A percentile compares a stretch with the other conserved stretches of the same genome.
These are phyloP conservation scores for Ilex paraguariensis DNA, from an alignment of 305 asterid genomes.

Conservation along the genomic window DNA sequence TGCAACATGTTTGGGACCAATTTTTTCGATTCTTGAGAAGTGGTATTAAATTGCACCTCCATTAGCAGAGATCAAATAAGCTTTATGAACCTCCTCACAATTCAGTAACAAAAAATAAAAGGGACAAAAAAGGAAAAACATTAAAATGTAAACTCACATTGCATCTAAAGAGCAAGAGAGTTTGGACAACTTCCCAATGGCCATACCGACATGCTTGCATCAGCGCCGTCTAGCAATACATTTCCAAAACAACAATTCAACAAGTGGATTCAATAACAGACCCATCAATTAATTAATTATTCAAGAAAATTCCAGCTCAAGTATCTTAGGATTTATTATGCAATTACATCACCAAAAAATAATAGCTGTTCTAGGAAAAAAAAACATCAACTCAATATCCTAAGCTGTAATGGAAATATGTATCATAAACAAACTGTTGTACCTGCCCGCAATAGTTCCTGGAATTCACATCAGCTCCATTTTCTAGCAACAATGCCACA, in stretches of 20 bases:
- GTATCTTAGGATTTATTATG: not conserved
- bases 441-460: slow-evolving; percentile 93
- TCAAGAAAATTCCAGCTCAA: slow-evolving; percentile 9
- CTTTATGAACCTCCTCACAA: too few relatives aligned
- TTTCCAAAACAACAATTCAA: slow-evolving; percentile 9
- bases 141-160: slow-evolving; percentile 36
- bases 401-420: too few relatives aligned
- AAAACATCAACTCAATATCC: not conserved
- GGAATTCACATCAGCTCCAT: slow-evolving; percentile 89
- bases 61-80: too few relatives aligned
- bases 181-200: slow-evolving; percentile 91
- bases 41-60: too few relatives aligned
- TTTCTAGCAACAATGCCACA: slow-evolving; percentile 80
- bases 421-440: not conserved
- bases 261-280: slow-evolving; percentile 22
- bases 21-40: too few relatives aligned
- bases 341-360: not conserved
- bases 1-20: too few relatives aligned
- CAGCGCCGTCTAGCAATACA: slow-evolving; percentile 54
- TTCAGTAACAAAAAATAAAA: too few relatives aligned
- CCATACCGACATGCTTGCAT: slow-evolving; percentile 89
- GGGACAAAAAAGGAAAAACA: not conserved
- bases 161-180: slow-evolving; percentile 80
- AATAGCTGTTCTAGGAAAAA: not conserved
- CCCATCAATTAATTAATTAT: slow-evolving; percentile 19